phyloP scores from a whole-genome alignment of 2,329 filamentous ascomycete species.

The Pseudogymnoascus sp. region DNA sequence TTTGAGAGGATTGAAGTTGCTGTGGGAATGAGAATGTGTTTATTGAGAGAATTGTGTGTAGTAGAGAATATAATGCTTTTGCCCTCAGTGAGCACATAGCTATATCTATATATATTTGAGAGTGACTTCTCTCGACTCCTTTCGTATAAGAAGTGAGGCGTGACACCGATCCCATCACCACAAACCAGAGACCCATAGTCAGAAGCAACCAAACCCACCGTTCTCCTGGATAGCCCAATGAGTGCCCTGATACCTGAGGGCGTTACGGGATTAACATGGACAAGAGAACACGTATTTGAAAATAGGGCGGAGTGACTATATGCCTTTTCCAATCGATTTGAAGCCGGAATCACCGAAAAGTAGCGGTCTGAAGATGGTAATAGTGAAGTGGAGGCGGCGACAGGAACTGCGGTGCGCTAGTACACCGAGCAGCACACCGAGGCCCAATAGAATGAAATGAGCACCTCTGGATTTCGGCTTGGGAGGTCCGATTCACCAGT shows the following conservation, averaged over 20 bases:
- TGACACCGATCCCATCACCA: neutral
- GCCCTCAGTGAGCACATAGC: neutral
- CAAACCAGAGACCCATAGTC: neutral
- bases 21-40: neutral
- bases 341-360: neutral
- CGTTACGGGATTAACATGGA: neutral
- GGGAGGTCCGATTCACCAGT: neutral
- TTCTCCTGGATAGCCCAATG: neutral
- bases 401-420: neutral
- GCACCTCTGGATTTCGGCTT: neutral
- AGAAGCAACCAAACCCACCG: neutral
- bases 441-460: neutral
- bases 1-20: neutral
- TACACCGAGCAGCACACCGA: neutral
- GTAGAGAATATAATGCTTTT: neutral
- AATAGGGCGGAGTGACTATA: neutral
- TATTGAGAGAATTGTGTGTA: neutral
- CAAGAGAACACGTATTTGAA: neutral
- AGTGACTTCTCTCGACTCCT: neutral
- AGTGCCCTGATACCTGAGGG: neutral
- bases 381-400: neutral
- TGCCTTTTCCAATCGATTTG: neutral
- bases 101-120: neutral
- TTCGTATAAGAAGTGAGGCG: neutral
- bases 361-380: neutral